Evolutionary conservation across 83 land plant species (phyloP).

Genomic region (Diphasiastrum complanatum): DNA sequence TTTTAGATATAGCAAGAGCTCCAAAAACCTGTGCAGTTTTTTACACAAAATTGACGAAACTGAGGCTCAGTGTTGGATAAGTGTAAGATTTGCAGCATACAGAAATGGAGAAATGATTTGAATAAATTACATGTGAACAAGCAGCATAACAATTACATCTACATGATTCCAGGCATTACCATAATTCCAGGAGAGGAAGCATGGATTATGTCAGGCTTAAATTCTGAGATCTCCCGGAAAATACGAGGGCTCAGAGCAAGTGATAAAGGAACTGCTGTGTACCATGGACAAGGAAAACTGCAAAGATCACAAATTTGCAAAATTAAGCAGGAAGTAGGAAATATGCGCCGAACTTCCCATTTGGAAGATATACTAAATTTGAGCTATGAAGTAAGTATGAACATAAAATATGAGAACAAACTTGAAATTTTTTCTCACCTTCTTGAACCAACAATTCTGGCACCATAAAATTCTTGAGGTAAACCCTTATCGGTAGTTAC

Average conservation of each 20-base stretch:
- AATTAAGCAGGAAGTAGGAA: not conserved
- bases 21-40: constrained; percentile 88
- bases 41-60: no score
- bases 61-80: no score
- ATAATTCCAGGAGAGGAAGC: constrained; percentile 98
- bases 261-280: constrained; percentile 78
- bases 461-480: constrained; percentile 30
- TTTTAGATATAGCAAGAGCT: constrained; percentile 84
- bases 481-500: constrained; percentile 32
- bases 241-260: constrained; percentile 96
- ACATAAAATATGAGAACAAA: not conserved
- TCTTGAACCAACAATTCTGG: constrained; percentile 32
- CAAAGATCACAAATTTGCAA: constrained; percentile 8
- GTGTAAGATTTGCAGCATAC: no score
- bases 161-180: no score
- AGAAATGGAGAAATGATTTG: no score
- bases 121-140: no score
- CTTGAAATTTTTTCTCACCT: constrained; percentile 14
- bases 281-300: constrained; percentile 94
- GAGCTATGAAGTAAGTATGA: no score
- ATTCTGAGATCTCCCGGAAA: constrained; percentile 71
- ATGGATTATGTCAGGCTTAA: constrained; percentile 97
- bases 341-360: not conserved
- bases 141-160: no score
- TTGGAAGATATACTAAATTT: no score